These are phyloP conservation scores for Candida ipomoeae DNA, from an alignment of 805 yeast genomes.

Conservation along the genomic window DNA sequence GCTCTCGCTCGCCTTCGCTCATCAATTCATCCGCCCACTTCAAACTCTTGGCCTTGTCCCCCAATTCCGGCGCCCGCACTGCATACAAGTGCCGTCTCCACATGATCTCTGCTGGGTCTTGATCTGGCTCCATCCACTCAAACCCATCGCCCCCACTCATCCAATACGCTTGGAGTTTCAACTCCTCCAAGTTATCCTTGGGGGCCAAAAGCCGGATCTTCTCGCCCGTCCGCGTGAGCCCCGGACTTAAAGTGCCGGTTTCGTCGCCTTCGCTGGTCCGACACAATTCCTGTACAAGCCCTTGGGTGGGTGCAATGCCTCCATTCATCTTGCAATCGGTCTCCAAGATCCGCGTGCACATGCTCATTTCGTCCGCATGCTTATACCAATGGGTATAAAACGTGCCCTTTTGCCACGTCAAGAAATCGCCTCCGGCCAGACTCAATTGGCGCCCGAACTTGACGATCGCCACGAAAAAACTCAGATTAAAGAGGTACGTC, in stretches of 20 bases:
- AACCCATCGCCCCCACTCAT: slow-evolving; percentile 48
- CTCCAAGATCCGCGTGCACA: slow-evolving; percentile 62
- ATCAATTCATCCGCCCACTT: slow-evolving; percentile 40
- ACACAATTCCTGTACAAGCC: slow-evolving; percentile 36
- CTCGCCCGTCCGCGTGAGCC: slow-evolving; percentile 34
- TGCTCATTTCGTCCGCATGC: slow-evolving; percentile 64
- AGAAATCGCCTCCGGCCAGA: slow-evolving; percentile 48
- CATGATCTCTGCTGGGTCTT: slow-evolving; percentile 37
- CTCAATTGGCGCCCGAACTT: slow-evolving; percentile 36
- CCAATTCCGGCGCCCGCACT: slow-evolving; percentile 19
- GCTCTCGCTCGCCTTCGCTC: not conserved
- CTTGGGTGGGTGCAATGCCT: slow-evolving; percentile 24
- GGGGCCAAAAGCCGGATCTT: slow-evolving; percentile 37
- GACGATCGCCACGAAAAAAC: slow-evolving; percentile 40
- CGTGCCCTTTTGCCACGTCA: slow-evolving; percentile 64
- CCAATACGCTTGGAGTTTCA: slow-evolving; percentile 79
- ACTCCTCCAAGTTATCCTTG: slow-evolving; percentile 52
- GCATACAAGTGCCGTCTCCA: slow-evolving; percentile 33
- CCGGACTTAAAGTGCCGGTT: slow-evolving; percentile 30
- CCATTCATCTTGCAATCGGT: slow-evolving; percentile 56
- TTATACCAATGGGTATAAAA: slow-evolving; percentile 59
- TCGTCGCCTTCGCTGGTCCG: slow-evolving; percentile 25
- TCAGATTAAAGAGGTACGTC: slow-evolving; percentile 37
- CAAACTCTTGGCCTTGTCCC: slow-evolving; percentile 17
- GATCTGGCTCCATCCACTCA: slow-evolving; percentile 23